phyloP scores from a whole-genome alignment of 1,284 basidiomycete species.

The Ustilago trichophora region DNA sequence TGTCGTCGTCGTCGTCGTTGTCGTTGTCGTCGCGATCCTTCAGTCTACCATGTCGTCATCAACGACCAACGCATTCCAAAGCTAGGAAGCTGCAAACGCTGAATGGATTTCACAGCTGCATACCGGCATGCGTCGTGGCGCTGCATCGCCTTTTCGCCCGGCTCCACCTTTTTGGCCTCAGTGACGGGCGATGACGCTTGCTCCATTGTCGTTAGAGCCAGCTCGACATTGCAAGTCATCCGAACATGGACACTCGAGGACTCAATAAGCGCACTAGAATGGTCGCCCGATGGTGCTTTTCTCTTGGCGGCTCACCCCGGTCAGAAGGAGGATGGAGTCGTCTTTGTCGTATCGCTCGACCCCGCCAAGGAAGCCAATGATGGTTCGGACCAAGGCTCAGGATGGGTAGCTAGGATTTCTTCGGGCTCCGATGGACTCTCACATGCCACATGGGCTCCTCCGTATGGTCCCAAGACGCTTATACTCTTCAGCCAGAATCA shows the following conservation, averaged over 20 bases:
- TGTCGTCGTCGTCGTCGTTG: no score
- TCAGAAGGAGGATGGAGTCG: conserved; percentile 39
- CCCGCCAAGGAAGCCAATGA: conserved; percentile 57
- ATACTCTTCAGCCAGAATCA: conserved; percentile 50
- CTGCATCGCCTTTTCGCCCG: conserved; percentile 58
- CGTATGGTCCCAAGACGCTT: conserved; percentile 39
- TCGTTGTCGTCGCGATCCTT: no score
- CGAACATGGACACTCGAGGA: conserved; percentile 53
- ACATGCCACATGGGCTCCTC: conserved; percentile 50
- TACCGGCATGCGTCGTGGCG: conserved; percentile 51
- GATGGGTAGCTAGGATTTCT: conserved; percentile 56
- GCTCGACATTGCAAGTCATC: conserved; percentile 57
- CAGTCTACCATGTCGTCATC: not conserved
- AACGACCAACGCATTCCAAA: not conserved
- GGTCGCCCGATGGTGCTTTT: conserved; percentile 57
- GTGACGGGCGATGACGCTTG: conserved; percentile 34
- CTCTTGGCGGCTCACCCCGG: conserved; percentile 37
- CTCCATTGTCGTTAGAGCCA: conserved; percentile 49
- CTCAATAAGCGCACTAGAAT: conserved; percentile 42
- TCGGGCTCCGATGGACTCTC: conserved; percentile 53
- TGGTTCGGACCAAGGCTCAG: conserved; percentile 49
- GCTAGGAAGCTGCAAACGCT: not conserved
- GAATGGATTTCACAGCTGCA: conserved; percentile 62
- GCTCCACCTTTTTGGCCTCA: conserved; percentile 60
- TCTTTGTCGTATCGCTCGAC: conserved; percentile 57